Percentiles rank a stretch among this genome's conserved stretches.
These are phyloP conservation scores for Tulasnella calospora DNA, from an alignment of 768 basidiomycete genomes.

Conservation along the genomic window DNA sequence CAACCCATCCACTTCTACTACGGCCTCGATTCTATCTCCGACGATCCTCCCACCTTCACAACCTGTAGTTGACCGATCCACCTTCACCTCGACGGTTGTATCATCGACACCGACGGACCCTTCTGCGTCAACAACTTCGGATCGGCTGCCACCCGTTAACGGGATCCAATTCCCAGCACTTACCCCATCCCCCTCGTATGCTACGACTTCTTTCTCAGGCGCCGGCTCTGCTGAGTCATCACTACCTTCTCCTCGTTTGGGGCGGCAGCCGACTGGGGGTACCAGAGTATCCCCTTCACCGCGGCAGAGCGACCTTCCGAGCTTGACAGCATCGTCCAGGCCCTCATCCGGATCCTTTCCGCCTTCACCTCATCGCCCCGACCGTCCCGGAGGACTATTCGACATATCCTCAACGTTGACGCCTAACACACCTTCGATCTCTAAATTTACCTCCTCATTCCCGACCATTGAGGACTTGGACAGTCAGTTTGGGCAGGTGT, in stretches of 20 bases:
- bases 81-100: neutral
- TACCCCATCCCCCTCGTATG: slow-evolving; percentile 29
- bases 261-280: neutral
- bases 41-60: slow-evolving; percentile 17
- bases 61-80: slow-evolving; percentile 16
- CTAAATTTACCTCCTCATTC: slow-evolving; percentile 13
- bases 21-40: slow-evolving; percentile 15
- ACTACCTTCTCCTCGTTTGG: neutral
- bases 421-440: slow-evolving; percentile 17
- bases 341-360: neutral
- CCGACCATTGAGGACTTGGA: slow-evolving; percentile 22
- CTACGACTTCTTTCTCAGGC: neutral
- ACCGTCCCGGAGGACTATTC: neutral
- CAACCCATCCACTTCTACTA: slow-evolving; percentile 34
- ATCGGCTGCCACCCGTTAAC: neutral
- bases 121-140: slow-evolving; percentile 19
- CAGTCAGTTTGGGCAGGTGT: neutral
- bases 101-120: slow-evolving; percentile 23
- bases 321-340: neutral
- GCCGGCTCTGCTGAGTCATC: neutral
- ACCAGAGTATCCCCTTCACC: neutral
- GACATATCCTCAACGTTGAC: neutral
- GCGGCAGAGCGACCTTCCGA: neutral
- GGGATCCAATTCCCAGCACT: slow-evolving; percentile 20
- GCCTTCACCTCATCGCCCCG: neutral